These are phyloP conservation scores for Magnaporthales sp. DNA, from an alignment of 2,329 filamentous ascomycete genomes.

Conservation along the genomic window DNA sequence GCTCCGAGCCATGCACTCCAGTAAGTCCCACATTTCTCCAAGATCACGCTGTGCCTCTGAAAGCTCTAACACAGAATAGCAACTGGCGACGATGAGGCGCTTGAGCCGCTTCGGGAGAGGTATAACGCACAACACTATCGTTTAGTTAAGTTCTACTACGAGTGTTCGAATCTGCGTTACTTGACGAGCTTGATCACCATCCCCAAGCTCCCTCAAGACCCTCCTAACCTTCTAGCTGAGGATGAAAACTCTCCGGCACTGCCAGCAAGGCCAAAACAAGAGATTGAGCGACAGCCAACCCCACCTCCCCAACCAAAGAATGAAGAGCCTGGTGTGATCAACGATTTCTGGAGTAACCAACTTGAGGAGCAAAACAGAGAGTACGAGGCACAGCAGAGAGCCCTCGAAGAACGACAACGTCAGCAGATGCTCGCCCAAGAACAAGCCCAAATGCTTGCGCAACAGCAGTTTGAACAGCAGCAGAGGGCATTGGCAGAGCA, in stretches of 20 bases:
- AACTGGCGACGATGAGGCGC: slow-evolving; percentile 85
- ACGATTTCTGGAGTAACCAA: slow-evolving; percentile 96
- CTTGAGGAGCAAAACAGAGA: slow-evolving; percentile 85
- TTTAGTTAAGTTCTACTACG: slow-evolving; percentile 96
- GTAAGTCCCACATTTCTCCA: slow-evolving; percentile 38
- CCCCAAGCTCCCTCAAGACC: slow-evolving; percentile 88
- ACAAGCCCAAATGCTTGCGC: slow-evolving; percentile 73
- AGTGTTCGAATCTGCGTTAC: slow-evolving; percentile 95
- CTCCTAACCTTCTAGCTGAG: slow-evolving; percentile 79
- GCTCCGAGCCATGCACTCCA: slow-evolving; percentile 94
- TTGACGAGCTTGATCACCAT: slow-evolving; percentile 94
- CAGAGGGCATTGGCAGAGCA: slow-evolving; percentile 82
- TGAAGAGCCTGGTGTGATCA: slow-evolving; percentile 87
- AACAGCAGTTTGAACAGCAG: slow-evolving; percentile 94
- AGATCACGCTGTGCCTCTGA: background rate
- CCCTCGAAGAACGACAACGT: slow-evolving; percentile 80
- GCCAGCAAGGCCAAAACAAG: slow-evolving; percentile 71
- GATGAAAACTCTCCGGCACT: slow-evolving; percentile 78
- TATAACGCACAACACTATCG: slow-evolving; percentile 97
- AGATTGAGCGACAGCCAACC: slow-evolving; percentile 58
- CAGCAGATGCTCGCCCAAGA: slow-evolving; percentile 75
- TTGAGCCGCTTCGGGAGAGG: slow-evolving; percentile 76
- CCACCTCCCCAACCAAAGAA: slow-evolving; percentile 59
- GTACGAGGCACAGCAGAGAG: slow-evolving; percentile 87
- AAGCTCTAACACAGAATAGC: slow-evolving; percentile 36